These are phyloP conservation scores for Aspergillus hortae DNA, from an alignment of 2,329 filamentous ascomycete genomes.

Conservation along the genomic window DNA sequence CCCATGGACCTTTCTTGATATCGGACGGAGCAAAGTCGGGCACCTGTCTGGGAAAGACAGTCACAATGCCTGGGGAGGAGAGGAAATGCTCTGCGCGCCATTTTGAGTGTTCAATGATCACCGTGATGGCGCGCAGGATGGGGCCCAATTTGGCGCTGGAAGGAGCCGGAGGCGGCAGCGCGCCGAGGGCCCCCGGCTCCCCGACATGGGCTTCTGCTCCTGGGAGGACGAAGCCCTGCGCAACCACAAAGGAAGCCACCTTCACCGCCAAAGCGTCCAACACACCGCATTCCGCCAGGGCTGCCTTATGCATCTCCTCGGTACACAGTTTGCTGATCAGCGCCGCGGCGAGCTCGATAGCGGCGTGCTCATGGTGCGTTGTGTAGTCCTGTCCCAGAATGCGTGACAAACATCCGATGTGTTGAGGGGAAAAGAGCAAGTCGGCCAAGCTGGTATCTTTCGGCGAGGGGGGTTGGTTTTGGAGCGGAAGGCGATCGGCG, in stretches of 20 bases:
- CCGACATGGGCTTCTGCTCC: conserved; percentile 55
- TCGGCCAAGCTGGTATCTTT: conserved; percentile 56
- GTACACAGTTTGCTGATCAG: conserved; percentile 63
- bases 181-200: conserved; percentile 53
- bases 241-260: conserved; percentile 67
- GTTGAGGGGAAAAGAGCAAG: conserved; percentile 59
- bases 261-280: conserved; percentile 74
- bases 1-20: conserved; percentile 51
- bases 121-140: conserved; percentile 72
- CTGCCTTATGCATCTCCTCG: conserved; percentile 65
- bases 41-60: conserved; percentile 60
- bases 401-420: conserved; percentile 60
- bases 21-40: conserved; percentile 51
- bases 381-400: conserved; percentile 62
- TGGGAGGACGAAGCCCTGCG: conserved; percentile 66
- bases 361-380: conserved; percentile 52
- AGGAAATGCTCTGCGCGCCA: conserved; percentile 70
- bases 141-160: conserved; percentile 59
- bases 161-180: conserved; percentile 61
- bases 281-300: conserved; percentile 68
- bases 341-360: conserved; percentile 39
- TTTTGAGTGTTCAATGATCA: conserved; percentile 74
- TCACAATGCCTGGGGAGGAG: conserved; percentile 65
- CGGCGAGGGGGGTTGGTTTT: conserved; percentile 50
- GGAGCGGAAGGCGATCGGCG: conserved; percentile 60